A percentile compares a stretch with the other conserved stretches of the same genome.
These are phyloP conservation scores for Trichoderma sp. DNA, from an alignment of 2,329 filamentous ascomycete species.

Conservation along the genomic window DNA sequence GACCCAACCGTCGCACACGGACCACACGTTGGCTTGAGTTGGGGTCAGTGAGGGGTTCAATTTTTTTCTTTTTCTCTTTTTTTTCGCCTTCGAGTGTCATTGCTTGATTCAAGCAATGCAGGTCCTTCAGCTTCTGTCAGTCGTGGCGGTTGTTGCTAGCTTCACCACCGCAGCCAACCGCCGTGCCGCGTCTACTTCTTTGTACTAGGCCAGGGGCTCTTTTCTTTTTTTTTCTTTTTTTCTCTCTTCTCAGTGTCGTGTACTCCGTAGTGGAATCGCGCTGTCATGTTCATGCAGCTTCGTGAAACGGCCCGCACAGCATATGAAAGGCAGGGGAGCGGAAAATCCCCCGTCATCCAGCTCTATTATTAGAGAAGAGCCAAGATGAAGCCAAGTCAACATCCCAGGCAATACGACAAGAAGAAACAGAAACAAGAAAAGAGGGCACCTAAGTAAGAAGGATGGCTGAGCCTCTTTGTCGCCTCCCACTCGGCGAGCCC, in stretches of 20 bases:
- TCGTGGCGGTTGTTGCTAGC: background rate
- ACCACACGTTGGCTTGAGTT: background rate
- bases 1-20: background rate
- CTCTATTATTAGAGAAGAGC: background rate
- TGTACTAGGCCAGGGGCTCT: background rate
- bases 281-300: conserved; percentile 9
- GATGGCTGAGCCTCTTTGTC: background rate
- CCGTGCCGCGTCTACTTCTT: background rate
- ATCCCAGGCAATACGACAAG: background rate
- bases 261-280: background rate
- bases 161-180: background rate
- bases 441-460: background rate
- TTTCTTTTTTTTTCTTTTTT: background rate
- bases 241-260: background rate
- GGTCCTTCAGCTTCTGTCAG: background rate
- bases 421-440: background rate
- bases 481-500: conserved; percentile 12
- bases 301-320: background rate
- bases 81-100: background rate
- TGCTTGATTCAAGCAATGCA: background rate
- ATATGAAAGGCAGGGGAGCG: background rate
- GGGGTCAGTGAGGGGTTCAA: background rate
- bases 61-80: background rate
- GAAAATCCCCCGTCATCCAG: background rate
- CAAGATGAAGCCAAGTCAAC: background rate